These are phyloP conservation scores for Amphichorda felina DNA, from an alignment of 2,329 filamentous ascomycete species.

Conservation along the genomic window DNA sequence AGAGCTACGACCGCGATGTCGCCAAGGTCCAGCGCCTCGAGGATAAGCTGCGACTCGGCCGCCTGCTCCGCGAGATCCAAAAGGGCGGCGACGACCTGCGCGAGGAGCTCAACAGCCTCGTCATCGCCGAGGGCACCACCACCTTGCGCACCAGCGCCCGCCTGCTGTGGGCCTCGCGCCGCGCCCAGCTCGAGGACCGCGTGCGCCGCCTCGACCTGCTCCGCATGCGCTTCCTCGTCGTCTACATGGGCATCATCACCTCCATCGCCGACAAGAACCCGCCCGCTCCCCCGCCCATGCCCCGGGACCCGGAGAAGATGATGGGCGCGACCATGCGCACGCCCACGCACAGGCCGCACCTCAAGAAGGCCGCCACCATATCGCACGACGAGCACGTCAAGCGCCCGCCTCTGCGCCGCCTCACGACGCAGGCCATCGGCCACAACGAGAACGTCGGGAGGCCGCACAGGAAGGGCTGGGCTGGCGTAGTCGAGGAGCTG, in stretches of 20 bases:
- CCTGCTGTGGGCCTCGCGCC: constrained; percentile 45
- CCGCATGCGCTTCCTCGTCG: constrained; percentile 52
- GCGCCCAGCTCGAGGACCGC: constrained; percentile 41
- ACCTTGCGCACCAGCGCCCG: constrained; percentile 35
- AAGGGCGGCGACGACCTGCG: constrained; percentile 47
- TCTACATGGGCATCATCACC: constrained; percentile 49
- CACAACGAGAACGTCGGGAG: constrained; percentile 34
- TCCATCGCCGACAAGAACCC: constrained; percentile 21
- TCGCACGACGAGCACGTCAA: constrained; percentile 25
- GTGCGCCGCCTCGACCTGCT: constrained; percentile 47
- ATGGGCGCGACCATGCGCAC: constrained; percentile 10
- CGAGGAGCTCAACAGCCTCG: constrained; percentile 42
- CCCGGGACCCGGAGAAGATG: constrained; percentile 21
- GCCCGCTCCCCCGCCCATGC: constrained; percentile 13
- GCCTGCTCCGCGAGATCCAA: constrained; percentile 50
- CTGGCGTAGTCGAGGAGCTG: constrained; percentile 50
- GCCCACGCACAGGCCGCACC: constrained; percentile 1
- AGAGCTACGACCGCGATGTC: constrained; percentile 50
- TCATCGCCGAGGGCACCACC: constrained; percentile 31
- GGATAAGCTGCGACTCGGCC: constrained; percentile 47
- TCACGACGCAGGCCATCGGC: constrained; percentile 42
- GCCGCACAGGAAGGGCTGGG: constrained; percentile 44
- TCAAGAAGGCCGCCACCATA: constrained; percentile 25
- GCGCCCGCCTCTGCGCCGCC: constrained; percentile 33
- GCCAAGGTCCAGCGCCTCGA: constrained; percentile 44